A percentile compares a stretch with the other conserved stretches of the same genome.
These are phyloP conservation scores for Corymbia citriodora DNA, from an alignment of 441 rosid species.

Conservation along the genomic window DNA sequence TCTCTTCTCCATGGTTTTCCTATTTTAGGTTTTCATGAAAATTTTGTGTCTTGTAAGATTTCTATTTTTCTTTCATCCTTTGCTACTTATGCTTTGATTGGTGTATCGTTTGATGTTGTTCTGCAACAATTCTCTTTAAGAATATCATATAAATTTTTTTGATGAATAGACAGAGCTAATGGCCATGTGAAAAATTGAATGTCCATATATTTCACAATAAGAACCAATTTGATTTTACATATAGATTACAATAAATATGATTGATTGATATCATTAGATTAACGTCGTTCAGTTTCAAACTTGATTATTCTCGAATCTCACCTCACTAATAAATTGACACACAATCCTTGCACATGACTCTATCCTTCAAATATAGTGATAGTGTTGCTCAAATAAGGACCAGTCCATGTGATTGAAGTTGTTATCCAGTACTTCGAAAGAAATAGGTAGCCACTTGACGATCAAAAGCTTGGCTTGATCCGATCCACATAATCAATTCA, in stretches of 20 bases:
- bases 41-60: too few relatives aligned
- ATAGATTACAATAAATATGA: background rate
- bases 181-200: background rate
- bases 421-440: background rate
- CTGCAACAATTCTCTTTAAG: background rate
- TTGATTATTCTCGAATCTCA: background rate
- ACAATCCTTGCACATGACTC: background rate
- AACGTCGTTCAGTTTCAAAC: background rate
- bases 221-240: background rate
- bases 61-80: too few relatives aligned
- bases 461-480: background rate
- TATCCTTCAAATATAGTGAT: background rate
- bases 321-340: background rate
- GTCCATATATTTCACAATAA: background rate
- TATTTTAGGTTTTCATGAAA: too few relatives aligned
- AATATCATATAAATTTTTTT: background rate
- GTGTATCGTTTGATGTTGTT: too few relatives aligned
- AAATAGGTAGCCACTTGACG: background rate
- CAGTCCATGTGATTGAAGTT: background rate
- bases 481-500: background rate
- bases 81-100: too few relatives aligned
- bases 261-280: background rate
- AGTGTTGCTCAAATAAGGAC: background rate
- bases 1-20: too few relatives aligned
- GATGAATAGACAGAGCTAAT: background rate